Conservation (phyloP, 495 filamentous ascomycete genomes). For the Chaetomidium leptoderma region DNA sequence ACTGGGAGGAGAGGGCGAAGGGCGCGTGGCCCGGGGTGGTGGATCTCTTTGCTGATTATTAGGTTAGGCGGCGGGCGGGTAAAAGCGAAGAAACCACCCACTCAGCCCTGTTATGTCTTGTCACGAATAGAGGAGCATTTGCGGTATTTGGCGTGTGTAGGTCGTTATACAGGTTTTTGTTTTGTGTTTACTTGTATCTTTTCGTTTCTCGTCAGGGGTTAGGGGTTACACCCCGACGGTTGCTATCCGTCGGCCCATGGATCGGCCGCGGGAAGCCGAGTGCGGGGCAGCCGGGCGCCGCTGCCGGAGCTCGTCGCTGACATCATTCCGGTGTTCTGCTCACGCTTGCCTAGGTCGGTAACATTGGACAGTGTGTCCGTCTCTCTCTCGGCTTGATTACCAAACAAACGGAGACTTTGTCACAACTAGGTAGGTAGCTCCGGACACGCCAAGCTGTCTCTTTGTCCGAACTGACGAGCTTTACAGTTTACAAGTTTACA, state of each 20-base stretch:
- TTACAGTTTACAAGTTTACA: too few relatives aligned
- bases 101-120: not conserved
- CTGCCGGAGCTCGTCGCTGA: not conserved
- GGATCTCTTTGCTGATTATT: slow-evolving; percentile 58
- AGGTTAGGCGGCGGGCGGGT: not conserved
- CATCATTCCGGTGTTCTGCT: not conserved
- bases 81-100: not conserved
- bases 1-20: slow-evolving; percentile 80
- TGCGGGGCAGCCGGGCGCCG: slow-evolving; percentile 1
- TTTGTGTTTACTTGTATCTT: not conserved
- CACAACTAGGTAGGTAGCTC: too few relatives aligned
- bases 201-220: too few relatives aligned
- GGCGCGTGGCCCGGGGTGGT: slow-evolving; percentile 67
- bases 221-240: too few relatives aligned
- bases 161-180: not conserved
- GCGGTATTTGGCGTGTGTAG: too few relatives aligned
- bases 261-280: slow-evolving; percentile 3
- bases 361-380: too few relatives aligned
- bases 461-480: too few relatives aligned
- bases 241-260: not conserved
- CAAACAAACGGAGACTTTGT: too few relatives aligned
- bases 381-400: too few relatives aligned
- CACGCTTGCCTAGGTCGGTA: not conserved
- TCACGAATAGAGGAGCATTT: not conserved
- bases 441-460: too few relatives aligned